Evolutionary conservation across 441 rosid species (phyloP), one percentile per base, ranked within the genome.

Genomic region (Sinapis alba): DNA sequence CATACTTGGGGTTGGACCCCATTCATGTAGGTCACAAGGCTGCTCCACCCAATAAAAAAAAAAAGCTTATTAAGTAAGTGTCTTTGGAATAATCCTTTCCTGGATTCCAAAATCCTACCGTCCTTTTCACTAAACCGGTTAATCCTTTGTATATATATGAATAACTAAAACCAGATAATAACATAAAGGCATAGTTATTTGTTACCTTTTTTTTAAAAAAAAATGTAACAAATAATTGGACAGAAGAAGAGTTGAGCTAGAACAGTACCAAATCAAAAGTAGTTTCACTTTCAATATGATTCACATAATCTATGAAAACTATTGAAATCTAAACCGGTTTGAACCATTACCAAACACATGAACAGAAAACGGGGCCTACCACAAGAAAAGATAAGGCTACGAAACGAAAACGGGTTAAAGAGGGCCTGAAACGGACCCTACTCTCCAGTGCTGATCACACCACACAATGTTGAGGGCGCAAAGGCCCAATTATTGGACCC

Each of bases 1-100:
- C 81, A 72, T 72, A 67, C 74, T 15, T 41, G 62, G 61, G 73
- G 58, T 7, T 68, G 78, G 81, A 68, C 78, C 74, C 81, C 71
- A 62, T 53, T 38, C 0, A 66, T 59, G 72, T 71, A 78, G 69
- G 74, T 53, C 74, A 67, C 74, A 78, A 78, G 66, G 62, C 74
- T 78, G 78, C 78, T 53, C 78, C 78, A 78, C 74, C 54, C 9
- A 45, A 45, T n/a, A 16, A 43, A 32, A 50, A 28, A 15, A n/a
- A 43, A 43, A 51, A 30, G 74, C 28, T 50, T 72, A 26, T 18
- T 66, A 27, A 69, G 72, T 64, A 18, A 70, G 65, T 65, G 77
- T 72, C 10, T 38, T 54, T 7, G 30, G 81, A 78, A 78, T 68
- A 54, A 68, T 68, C 74, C 62, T 62, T 45, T 62, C 2, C 36